Evolutionary conservation across 2,329 filamentous ascomycete genomes (phyloP), one percentile per base, ranked within the genome.

Genomic region (Fonsecaea erecta): DNA sequence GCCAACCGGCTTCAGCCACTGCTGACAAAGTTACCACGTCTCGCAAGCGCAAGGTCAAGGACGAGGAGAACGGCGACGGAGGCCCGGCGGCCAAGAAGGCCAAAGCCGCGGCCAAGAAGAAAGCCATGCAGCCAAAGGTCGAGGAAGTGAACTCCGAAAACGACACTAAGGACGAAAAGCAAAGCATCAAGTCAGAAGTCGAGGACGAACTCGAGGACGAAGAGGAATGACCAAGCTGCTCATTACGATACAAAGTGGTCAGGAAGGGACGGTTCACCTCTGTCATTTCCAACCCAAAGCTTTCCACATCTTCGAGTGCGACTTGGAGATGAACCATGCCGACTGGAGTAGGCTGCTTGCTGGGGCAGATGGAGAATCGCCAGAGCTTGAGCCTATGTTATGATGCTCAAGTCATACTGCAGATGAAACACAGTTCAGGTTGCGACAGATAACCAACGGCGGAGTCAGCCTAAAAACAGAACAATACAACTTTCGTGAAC

Each of bases 71-170:
- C 48, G 32, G 12, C 35, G 54, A 52, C 34, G 57, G 53, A 8
- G 52, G 58, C 18, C 9, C 60, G 1, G 32, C 60, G 7, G 9
- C 54, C 1, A 65, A 55, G 60, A 70, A 66, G 56, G 55, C 32
- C 34, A 61, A 59, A 35, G 28, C n/a, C n/a, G 16, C 51, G 24
- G 48, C 24, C 14, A 62, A 32, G 37, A 61, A 64, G 52, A 52
- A 57, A 11, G 37, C 53, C 14, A 30, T 28, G 35, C 52, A 18
- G 32, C 46, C 1, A 28, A 52, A 58, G 43, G 46, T 26, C 9
- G 40, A 63, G 35, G 34, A 43, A 12, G 52, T 24, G 26, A 53
- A 62, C n/a, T 12, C 34, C n/a, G 60, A 62, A 8, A 53, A 53
- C 18, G 58, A 4, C 24, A 21, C 4, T 0, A 35, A 35, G 34